Percentiles rank a stretch among this genome's conserved stretches.
Conservation (phyloP, 345 rosid species). For the Ceriops tagal region DNA sequence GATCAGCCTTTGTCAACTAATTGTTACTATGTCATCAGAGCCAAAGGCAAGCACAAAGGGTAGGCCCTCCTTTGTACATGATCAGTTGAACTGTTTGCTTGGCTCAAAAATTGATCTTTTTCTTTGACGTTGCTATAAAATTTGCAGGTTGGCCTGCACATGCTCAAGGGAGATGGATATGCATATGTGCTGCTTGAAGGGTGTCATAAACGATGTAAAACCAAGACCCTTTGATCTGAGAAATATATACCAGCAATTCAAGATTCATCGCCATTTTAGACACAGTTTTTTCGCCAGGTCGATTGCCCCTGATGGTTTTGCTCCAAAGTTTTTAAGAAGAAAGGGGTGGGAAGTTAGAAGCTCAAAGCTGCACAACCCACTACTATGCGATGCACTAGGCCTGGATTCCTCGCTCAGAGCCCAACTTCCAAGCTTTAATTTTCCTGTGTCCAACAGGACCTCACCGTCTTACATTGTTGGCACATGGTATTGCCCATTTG, state of each 20-base stretch:
- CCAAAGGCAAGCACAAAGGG: constrained; percentile 63
- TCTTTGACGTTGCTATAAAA: background rate
- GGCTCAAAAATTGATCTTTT: background rate
- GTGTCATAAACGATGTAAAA: constrained; percentile 41
- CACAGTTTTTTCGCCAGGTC: constrained; percentile 51
- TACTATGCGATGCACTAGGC: constrained; percentile 59
- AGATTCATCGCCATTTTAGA: constrained; percentile 42
- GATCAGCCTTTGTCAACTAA: constrained; percentile 63
- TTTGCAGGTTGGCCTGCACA: constrained; percentile 47
- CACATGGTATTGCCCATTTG: constrained; percentile 73
- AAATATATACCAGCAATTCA: constrained; percentile 57
- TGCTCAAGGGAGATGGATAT: constrained; percentile 58
- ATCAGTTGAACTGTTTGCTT: no score
- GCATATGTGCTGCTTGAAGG: constrained; percentile 47
- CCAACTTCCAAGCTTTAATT: constrained; percentile 48
- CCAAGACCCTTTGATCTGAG: constrained; percentile 60
- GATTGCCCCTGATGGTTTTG: constrained; percentile 46
- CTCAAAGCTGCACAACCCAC: constrained; percentile 31
- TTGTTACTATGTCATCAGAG: constrained; percentile 53
- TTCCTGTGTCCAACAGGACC: constrained; percentile 33
- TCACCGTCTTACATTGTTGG: constrained; percentile 47
- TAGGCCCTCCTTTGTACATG: constrained; percentile 13
- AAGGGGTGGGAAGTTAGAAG: constrained; percentile 59
- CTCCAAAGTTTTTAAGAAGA: constrained; percentile 52
- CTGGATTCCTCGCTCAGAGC: constrained; percentile 50